phyloP scores from a whole-genome alignment of 768 basidiomycete genomes.

The Lentinus tigrinus region DNA sequence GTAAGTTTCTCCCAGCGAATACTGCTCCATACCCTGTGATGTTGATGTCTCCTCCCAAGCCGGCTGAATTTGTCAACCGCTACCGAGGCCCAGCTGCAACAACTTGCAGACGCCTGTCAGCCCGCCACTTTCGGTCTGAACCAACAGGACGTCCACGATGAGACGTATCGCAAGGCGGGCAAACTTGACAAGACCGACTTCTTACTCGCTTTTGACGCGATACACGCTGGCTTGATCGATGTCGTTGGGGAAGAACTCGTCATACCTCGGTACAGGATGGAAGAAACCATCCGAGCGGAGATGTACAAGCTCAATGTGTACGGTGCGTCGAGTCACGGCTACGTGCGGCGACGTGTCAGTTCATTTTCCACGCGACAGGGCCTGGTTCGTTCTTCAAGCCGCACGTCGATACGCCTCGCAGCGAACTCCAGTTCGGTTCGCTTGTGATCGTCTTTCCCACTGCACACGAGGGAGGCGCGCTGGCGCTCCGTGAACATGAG shows the following conservation, averaged over 20 bases:
- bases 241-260: constrained; percentile 25
- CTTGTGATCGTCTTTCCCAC: constrained; percentile 50
- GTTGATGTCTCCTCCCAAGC: not conserved
- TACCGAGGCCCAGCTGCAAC: constrained; percentile 15
- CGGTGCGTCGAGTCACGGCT: not conserved
- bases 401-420: constrained; percentile 7
- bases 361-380: not conserved
- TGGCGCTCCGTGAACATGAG: constrained; percentile 29
- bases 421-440: constrained; percentile 37
- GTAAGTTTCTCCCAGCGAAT: not conserved
- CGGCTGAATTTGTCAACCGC: constrained; percentile 14
- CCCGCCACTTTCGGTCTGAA: constrained; percentile 41
- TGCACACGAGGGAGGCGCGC: constrained; percentile 42
- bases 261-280: constrained; percentile 5
- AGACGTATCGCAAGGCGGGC: constrained; percentile 43
- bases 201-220: constrained; percentile 31
- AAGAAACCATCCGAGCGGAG: not conserved
- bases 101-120: constrained; percentile 35
- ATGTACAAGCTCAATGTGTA: constrained; percentile 7
- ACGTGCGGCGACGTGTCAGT: too few species aligned
- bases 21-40: too few species aligned
- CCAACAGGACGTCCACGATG: constrained; percentile 41
- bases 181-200: constrained; percentile 41
- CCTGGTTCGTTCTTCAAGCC: constrained; percentile 8
- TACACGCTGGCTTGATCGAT: constrained; percentile 28